A percentile compares a stretch with the other conserved stretches of the same genome.
These are phyloP conservation scores for Xylaria arbuscula DNA, from an alignment of 2,329 filamentous ascomycete species.

Conservation along the genomic window DNA sequence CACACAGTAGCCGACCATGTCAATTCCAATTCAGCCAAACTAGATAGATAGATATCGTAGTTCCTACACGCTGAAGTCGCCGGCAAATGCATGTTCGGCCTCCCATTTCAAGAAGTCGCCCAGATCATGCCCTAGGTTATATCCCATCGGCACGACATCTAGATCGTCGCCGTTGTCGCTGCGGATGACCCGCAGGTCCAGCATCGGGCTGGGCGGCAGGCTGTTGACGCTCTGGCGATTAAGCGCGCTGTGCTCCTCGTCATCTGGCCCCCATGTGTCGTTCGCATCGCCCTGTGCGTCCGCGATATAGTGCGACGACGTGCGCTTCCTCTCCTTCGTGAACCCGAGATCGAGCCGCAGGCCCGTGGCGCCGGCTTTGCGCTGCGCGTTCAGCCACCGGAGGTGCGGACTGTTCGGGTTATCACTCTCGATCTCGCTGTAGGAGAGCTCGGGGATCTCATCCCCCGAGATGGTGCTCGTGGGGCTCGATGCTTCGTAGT, in stretches of 20 bases:
- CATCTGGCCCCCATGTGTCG: slow-evolving; percentile 53
- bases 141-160: slow-evolving; percentile 67
- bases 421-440: slow-evolving; percentile 46
- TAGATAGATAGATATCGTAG: slow-evolving; percentile 4
- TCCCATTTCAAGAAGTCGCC: slow-evolving; percentile 70
- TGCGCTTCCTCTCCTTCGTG: slow-evolving; percentile 40
- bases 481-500: slow-evolving; percentile 49
- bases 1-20: not conserved
- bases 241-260: slow-evolving; percentile 44
- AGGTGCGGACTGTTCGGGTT: slow-evolving; percentile 45
- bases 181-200: slow-evolving; percentile 58
- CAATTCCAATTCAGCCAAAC: not conserved
- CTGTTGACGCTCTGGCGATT: slow-evolving; percentile 54
- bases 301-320: slow-evolving; percentile 5
- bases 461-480: slow-evolving; percentile 47
- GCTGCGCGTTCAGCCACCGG: slow-evolving; percentile 40
- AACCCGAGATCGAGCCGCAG: slow-evolving; percentile 29
- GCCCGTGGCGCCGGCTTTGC: slow-evolving; percentile 10
- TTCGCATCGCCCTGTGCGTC: not conserved
- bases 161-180: slow-evolving; percentile 52
- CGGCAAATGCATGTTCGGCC: slow-evolving; percentile 59
- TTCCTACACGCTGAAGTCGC: slow-evolving; percentile 42
- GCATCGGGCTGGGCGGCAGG: slow-evolving; percentile 64
- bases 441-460: slow-evolving; percentile 47
- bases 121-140: slow-evolving; percentile 68